phyloP scores from a whole-genome alignment of 495 filamentous ascomycete genomes.

The Terfezia claveryi region DNA sequence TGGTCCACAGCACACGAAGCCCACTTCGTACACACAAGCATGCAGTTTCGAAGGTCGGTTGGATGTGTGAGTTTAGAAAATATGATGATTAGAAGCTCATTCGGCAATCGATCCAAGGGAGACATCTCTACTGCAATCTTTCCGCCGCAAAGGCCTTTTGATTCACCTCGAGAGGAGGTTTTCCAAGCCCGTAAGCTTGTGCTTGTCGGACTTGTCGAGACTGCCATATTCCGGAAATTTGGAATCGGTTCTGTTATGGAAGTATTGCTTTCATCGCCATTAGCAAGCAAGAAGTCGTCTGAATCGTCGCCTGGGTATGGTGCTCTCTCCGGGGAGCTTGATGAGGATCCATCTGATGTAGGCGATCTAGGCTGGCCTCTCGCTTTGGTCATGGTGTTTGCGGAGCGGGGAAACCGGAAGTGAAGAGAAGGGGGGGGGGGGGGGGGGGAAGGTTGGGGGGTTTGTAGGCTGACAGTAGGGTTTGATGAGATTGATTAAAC shows the following conservation, averaged over 20 bases:
- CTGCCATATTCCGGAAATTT: not conserved
- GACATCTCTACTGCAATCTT: slow-evolving; percentile 20
- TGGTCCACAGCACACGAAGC: slow-evolving; percentile 78
- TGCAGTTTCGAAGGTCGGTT: slow-evolving; percentile 58
- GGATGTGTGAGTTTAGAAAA: slow-evolving; percentile 64
- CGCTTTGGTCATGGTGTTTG: not conserved
- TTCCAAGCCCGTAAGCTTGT: not conserved
- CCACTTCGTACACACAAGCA: slow-evolving; percentile 86
- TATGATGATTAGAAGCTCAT: slow-evolving; percentile 81
- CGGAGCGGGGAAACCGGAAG: not conserved
- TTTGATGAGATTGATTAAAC: too few species aligned
- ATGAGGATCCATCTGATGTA: not conserved
- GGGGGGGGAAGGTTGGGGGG: too few species aligned
- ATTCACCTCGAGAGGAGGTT: not conserved
- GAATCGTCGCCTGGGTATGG: not conserved
- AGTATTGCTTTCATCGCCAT: not conserved
- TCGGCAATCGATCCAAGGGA: slow-evolving; percentile 65
- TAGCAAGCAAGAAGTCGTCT: not conserved
- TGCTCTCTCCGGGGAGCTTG: not conserved
- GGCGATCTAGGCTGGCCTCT: not conserved
- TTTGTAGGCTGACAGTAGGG: too few species aligned
- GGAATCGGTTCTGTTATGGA: not conserved
- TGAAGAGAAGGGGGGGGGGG: too few species aligned
- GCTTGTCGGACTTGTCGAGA: not conserved
- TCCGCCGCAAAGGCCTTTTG: not conserved